These are phyloP conservation scores for Zizania latifolia DNA, from an alignment of 176 grass and related monocot genomes.

Conservation along the genomic window DNA sequence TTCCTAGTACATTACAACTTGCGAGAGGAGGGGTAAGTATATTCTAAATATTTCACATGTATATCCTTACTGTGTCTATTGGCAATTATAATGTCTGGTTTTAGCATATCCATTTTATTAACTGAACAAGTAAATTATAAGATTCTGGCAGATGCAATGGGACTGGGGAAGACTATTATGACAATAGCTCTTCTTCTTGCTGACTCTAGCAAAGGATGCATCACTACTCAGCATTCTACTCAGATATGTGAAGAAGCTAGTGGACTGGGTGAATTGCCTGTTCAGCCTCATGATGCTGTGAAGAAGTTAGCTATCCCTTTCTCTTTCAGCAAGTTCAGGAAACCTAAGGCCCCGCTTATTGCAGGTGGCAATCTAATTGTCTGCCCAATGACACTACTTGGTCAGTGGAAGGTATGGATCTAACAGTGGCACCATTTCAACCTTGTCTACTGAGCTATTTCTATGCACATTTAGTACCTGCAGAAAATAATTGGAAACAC, in stretches of 20 bases:
- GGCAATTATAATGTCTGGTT: slow-evolving; percentile 2
- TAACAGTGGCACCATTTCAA: neutral
- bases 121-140: slow-evolving; percentile 39
- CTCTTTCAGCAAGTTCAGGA: slow-evolving; percentile 68
- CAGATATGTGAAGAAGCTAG: slow-evolving; percentile 47
- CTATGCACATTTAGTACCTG: neutral
- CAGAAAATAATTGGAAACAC: slow-evolving; percentile 13
- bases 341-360: slow-evolving; percentile 54
- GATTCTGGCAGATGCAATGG: slow-evolving; percentile 99
- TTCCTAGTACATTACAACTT: slow-evolving; percentile 89
- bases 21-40: slow-evolving; percentile 86
- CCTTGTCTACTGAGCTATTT: slow-evolving; percentile 8
- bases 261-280: slow-evolving; percentile 30
- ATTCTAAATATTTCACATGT: slow-evolving; percentile 19
- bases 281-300: slow-evolving; percentile 34
- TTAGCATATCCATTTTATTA: neutral
- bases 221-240: slow-evolving; percentile 36
- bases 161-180: too few species aligned
- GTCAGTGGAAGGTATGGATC: slow-evolving; percentile 93
- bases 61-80: slow-evolving; percentile 9
- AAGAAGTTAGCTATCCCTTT: slow-evolving; percentile 67
- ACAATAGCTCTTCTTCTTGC: too few species aligned
- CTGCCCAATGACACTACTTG: slow-evolving; percentile 91
- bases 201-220: slow-evolving; percentile 62
- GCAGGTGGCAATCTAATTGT: slow-evolving; percentile 81